These are phyloP conservation scores for Bipolaris gigantea DNA, from an alignment of 2,329 filamentous ascomycete genomes.

Conservation along the genomic window DNA sequence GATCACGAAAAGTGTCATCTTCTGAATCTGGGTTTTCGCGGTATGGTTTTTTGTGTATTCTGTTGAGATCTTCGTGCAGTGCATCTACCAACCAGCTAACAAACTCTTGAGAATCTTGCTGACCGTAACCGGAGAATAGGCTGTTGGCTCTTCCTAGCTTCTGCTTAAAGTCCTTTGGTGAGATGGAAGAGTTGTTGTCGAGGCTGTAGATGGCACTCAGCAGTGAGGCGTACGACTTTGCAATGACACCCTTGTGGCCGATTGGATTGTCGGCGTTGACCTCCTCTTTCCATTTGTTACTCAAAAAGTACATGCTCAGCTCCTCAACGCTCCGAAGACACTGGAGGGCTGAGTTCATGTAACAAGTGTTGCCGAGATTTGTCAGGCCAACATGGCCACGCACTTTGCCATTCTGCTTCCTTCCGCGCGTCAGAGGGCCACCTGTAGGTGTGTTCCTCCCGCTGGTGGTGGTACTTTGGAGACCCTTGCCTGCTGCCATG, in stretches of 20 bases:
- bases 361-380: constrained; percentile 96
- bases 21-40: constrained; percentile 97
- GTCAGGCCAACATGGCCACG: constrained; percentile 79
- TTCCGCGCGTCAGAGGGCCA: constrained; percentile 69
- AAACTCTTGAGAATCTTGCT: constrained; percentile 98
- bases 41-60: constrained; percentile 93
- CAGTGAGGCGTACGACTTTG: constrained; percentile 77
- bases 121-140: constrained; percentile 89
- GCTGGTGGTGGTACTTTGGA: constrained; percentile 50
- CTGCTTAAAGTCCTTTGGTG: constrained; percentile 79
- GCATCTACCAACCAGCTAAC: constrained; percentile 92
- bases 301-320: constrained; percentile 85
- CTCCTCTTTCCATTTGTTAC: constrained; percentile 68
- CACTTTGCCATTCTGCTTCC: constrained; percentile 68
- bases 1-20: constrained; percentile 88
- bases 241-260: constrained; percentile 82
- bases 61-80: constrained; percentile 91
- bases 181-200: constrained; percentile 65
- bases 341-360: constrained; percentile 97
- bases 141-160: constrained; percentile 79
- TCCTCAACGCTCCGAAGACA: constrained; percentile 94
- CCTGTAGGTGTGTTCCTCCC: constrained; percentile 71
- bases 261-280: constrained; percentile 85
- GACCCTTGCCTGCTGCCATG: constrained; percentile 37
- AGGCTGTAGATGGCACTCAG: constrained; percentile 78